These are phyloP conservation scores for Pestalotiopsis sp. DNA, from an alignment of 2,329 filamentous ascomycete genomes.

Conservation along the genomic window DNA sequence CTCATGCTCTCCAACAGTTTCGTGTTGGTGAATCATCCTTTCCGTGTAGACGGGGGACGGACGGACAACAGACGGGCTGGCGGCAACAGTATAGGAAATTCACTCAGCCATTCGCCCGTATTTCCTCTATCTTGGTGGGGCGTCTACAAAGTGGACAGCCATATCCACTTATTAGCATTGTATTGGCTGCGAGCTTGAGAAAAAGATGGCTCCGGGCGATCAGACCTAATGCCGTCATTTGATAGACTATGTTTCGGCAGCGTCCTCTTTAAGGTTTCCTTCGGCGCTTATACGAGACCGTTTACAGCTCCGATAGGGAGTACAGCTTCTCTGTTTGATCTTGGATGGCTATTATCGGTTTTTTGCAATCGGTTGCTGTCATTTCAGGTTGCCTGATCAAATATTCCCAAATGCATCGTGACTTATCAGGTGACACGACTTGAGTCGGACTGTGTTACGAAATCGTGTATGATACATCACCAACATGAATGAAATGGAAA, in stretches of 20 bases:
- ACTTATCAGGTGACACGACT: no score
- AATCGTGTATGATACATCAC: no score
- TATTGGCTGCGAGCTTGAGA: not conserved
- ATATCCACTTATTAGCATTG: not conserved
- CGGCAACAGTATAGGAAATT: not conserved
- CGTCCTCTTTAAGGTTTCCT: not conserved
- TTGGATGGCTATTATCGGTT: no score
- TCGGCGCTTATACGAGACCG: not conserved
- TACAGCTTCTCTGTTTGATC: not conserved
- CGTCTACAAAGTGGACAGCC: not conserved
- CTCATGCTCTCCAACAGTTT: not conserved
- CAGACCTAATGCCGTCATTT: not conserved
- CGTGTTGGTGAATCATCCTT: not conserved
- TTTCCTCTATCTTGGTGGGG: not conserved
- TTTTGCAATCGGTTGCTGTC: not conserved
- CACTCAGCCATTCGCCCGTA: not conserved
- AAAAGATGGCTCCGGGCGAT: not conserved
- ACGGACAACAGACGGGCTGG: not conserved
- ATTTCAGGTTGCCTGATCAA: no score
- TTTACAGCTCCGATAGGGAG: not conserved
- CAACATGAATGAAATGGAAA: no score
- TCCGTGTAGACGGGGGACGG: not conserved
- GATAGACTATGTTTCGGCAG: not conserved
- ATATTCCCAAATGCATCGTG: no score
- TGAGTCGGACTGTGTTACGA: no score